These are phyloP conservation scores for Solanum dulcamara DNA, from an alignment of 257 asterid species.

Conservation along the genomic window DNA sequence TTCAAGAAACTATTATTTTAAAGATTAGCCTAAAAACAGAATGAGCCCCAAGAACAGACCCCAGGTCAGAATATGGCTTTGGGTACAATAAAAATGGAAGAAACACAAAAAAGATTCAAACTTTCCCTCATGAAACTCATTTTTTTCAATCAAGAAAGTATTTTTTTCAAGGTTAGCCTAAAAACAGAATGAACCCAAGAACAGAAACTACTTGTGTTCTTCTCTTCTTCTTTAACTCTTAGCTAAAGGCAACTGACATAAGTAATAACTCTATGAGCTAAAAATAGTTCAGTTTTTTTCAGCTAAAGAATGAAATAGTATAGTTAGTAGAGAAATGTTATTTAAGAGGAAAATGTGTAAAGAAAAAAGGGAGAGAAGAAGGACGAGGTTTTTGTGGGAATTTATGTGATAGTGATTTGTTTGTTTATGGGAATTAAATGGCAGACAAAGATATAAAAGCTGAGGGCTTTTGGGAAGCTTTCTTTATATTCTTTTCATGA, in stretches of 20 bases:
- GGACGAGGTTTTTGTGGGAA: constrained; percentile 14
- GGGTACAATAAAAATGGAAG: not conserved
- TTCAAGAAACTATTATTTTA: not conserved
- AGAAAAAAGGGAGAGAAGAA: constrained; percentile 1
- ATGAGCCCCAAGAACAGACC: not conserved
- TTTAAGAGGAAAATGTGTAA: not conserved
- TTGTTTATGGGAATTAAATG: constrained; percentile 40
- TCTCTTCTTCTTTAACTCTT: not conserved
- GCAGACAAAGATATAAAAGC: constrained; percentile 75
- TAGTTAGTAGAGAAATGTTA: not conserved
- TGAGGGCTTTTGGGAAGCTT: constrained; percentile 33
- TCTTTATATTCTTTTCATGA: constrained; percentile 33
- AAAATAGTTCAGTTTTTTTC: not conserved
- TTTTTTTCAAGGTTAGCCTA: not conserved
- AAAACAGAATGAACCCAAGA: not conserved
- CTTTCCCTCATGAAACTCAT: not conserved
- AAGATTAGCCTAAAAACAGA: not conserved
- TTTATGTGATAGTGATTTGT: constrained; percentile 17
- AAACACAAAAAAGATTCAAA: not conserved
- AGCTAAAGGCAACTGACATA: not conserved
- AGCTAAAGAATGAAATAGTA: not conserved
- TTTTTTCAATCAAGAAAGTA: not conserved
- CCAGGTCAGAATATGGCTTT: not conserved
- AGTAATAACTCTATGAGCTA: not conserved
- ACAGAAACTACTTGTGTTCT: not conserved